Base-by-base conservation (phyloP, 129 eudicot genomes). In the Chrysanthemum makinoi region DNA sequence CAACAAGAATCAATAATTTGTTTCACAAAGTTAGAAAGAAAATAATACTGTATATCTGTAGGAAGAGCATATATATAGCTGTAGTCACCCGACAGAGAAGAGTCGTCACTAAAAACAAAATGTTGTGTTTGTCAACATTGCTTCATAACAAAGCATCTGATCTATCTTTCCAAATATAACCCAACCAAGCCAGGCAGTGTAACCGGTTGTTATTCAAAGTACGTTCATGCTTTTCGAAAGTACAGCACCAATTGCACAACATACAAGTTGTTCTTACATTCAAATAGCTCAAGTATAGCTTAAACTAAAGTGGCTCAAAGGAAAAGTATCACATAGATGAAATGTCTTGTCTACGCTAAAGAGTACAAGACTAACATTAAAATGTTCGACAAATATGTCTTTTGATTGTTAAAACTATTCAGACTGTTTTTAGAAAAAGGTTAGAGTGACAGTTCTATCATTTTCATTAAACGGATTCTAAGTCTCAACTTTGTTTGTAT, bases 101-200 rank as follows among this genome's bases (percentile, higher is more conserved):
- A 61, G 76, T 70, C 66, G 66, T 56, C 71, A 14, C 14, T 70
- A 53, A 35, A 65, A 70, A 77, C 51, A 77, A 50, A 22, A 51
- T 66, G 73, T 18, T 64, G 65, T 55, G 59, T 44, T 55, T 75
- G 64, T 76, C 26, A 39, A 16, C 63, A 68, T 77, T 69, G 66
- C 72, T 77, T 62, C 72, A 52, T 64, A 43, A 70, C 66, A 62
- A 70, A 77, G 66, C 59, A 62, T 52, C 75, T 46, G 26, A 70
- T 59, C 60, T 69, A 44, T 53, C 72, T 77, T 77, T 70, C 81
- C 66, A 53, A 62, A 77, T 22, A 55, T 62, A 70, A 70, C 35
- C 80, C 75, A 76, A 76, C 56, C 20, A 60, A 65, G 16, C 59
- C 33, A 75, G 67, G 67, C 66, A 75, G n/a, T 35, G 28, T 33